phyloP scores from a whole-genome alignment of 495 filamentous ascomycete genomes.

The Lasiosphaeris hirsuta region DNA sequence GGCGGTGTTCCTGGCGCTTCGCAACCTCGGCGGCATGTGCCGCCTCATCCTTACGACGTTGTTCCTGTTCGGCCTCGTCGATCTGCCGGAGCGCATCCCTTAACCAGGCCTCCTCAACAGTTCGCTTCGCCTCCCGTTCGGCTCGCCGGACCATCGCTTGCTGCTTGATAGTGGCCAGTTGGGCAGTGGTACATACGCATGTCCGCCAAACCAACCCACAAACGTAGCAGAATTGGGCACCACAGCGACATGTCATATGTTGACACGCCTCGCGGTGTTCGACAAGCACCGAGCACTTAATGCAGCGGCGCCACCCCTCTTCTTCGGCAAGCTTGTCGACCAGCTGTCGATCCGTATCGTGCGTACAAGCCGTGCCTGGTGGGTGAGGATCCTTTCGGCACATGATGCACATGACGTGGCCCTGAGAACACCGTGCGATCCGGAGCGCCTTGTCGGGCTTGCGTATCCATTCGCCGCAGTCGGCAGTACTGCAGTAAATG shows the following conservation, averaged over 20 bases:
- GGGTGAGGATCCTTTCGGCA: constrained; percentile 32
- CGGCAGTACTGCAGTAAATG: constrained; percentile 35
- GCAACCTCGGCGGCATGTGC: constrained; percentile 27
- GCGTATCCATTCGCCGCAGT: constrained; percentile 34
- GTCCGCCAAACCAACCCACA: constrained; percentile 41
- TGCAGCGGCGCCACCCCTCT: constrained; percentile 43
- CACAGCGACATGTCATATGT: constrained; percentile 52
- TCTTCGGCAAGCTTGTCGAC: constrained; percentile 38
- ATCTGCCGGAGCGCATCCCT: constrained; percentile 32
- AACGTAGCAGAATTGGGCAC: constrained; percentile 32
- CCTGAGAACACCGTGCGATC: constrained; percentile 30
- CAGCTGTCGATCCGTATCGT: constrained; percentile 30
- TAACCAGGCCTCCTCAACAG: constrained; percentile 29
- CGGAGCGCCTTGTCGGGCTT: constrained; percentile 16
- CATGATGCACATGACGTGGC: constrained; percentile 36
- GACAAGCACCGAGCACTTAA: constrained; percentile 38
- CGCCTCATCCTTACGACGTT: constrained; percentile 29
- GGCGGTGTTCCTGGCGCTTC: constrained; percentile 23
- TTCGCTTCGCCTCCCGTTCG: constrained; percentile 20
- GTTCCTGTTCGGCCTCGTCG: constrained; percentile 36
- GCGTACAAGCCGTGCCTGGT: constrained; percentile 29
- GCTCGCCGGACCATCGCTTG: constrained; percentile 15
- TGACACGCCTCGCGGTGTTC: constrained; percentile 49
- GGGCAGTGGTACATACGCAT: constrained; percentile 33
- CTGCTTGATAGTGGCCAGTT: constrained; percentile 23